phyloP scores from a whole-genome alignment of 1,139 yeast genomes.

The Kodamaea alishanica region DNA sequence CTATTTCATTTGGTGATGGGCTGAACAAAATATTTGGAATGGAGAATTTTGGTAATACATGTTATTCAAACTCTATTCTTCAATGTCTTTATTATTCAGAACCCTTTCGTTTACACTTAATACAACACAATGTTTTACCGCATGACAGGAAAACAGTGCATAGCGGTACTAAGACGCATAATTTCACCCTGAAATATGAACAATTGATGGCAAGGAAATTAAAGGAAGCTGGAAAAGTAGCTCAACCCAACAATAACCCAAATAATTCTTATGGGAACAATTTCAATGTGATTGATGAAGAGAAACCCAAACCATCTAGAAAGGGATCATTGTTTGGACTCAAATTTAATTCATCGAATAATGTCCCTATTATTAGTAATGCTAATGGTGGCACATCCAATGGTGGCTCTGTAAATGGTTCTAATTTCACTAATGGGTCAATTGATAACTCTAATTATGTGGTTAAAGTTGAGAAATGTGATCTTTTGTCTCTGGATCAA shows the following conservation, averaged over 20 bases:
- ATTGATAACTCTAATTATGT: slow-evolving; percentile 19
- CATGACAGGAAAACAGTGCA: slow-evolving; percentile 40
- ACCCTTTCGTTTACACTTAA: slow-evolving; percentile 59
- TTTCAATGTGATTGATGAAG: slow-evolving; percentile 13
- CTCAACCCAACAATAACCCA: slow-evolving; percentile 4
- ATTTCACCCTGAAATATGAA: slow-evolving; percentile 45
- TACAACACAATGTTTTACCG: slow-evolving; percentile 28
- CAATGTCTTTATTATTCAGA: slow-evolving; percentile 81
- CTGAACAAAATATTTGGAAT: slow-evolving; percentile 78
- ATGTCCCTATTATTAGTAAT: slow-evolving; percentile 1
- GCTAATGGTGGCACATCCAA: slow-evolving; percentile 13
- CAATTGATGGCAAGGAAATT: slow-evolving; percentile 35
- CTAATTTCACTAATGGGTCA: slow-evolving; percentile 2
- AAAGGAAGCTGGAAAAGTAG: slow-evolving; percentile 32
- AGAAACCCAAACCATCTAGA: slow-evolving; percentile 29
- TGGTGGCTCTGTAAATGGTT: slow-evolving; percentile 2
- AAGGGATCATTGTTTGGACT: slow-evolving; percentile 43
- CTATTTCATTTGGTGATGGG: slow-evolving; percentile 57
- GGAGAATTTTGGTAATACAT: slow-evolving; percentile 93
- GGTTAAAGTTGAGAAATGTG: slow-evolving; percentile 32
- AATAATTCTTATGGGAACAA: slow-evolving; percentile 6
- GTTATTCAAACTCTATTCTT: slow-evolving; percentile 88
- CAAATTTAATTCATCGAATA: slow-evolving; percentile 27
- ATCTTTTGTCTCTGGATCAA: slow-evolving; percentile 35
- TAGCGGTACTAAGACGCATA: slow-evolving; percentile 44